Conservation (phyloP, 345 rosid genomes). For the Citrus australasica region DNA sequence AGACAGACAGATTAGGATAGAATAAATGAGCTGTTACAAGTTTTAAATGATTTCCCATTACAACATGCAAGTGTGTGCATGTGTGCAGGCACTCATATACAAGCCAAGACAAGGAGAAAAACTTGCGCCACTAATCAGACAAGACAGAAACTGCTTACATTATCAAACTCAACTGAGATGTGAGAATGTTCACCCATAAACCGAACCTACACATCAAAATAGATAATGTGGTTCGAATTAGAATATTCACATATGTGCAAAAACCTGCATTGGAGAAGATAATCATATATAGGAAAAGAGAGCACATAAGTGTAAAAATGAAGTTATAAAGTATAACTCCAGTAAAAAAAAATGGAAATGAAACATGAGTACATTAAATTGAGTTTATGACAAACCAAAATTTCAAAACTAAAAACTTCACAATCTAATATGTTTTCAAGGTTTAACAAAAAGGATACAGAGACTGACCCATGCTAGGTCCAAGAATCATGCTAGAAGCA, state of each 20-base stretch:
- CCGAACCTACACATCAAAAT: slow-evolving; percentile 50
- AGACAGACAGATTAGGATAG: not conserved
- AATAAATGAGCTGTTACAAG: not conserved
- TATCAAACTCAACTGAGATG: slow-evolving; percentile 67
- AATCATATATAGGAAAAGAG: not conserved
- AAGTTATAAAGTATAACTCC: not conserved
- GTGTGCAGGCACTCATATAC: too few relatives aligned
- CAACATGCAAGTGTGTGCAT: not conserved
- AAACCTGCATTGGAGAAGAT: not conserved
- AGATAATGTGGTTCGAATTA: slow-evolving; percentile 23
- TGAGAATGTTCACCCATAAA: slow-evolving; percentile 78
- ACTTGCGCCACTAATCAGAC: not conserved
- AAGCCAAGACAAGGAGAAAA: not conserved
- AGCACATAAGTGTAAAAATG: not conserved
- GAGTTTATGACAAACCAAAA: not conserved
- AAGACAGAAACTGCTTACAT: slow-evolving; percentile 36
- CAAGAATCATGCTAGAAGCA: not conserved
- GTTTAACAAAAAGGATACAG: not conserved
- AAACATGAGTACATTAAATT: not conserved
- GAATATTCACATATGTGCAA: slow-evolving; percentile 4
- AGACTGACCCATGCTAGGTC: not conserved
- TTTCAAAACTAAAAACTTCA: not conserved
- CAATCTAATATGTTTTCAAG: not conserved
- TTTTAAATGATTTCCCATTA: not conserved
- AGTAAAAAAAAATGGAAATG: not conserved